A percentile compares a stretch with the other conserved stretches of the same genome.
These are phyloP conservation scores for Populus nigra DNA, from an alignment of 345 rosid species.

Conservation along the genomic window DNA sequence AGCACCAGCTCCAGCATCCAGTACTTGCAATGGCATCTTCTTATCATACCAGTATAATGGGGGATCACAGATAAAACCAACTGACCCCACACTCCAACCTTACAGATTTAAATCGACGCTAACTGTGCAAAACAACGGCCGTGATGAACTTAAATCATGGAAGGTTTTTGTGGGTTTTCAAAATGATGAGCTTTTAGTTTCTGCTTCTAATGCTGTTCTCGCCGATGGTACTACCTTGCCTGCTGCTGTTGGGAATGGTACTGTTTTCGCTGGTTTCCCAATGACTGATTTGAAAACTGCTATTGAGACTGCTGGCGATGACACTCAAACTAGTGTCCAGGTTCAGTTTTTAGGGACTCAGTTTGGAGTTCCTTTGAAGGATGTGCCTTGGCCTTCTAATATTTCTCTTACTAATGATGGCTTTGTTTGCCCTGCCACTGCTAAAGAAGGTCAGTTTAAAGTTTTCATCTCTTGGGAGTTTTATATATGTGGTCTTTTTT, in stretches of 20 bases:
- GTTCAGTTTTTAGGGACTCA: conserved; percentile 79
- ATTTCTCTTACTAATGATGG: conserved; percentile 81
- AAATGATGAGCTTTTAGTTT: conserved; percentile 70
- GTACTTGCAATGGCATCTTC: conserved; percentile 67
- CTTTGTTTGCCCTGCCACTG: conserved; percentile 47
- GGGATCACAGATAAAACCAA: conserved; percentile 63
- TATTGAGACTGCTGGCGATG: conserved; percentile 88
- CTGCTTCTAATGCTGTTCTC: conserved; percentile 71
- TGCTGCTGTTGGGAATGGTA: conserved; percentile 71
- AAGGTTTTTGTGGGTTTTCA: conserved; percentile 62
- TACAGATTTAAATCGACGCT: conserved; percentile 82
- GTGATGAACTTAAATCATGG: conserved; percentile 75
- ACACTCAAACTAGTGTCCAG: conserved; percentile 70
- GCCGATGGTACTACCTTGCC: conserved; percentile 70
- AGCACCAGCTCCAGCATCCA: conserved; percentile 52
- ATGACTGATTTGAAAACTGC: conserved; percentile 77
- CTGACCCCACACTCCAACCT: conserved; percentile 57
- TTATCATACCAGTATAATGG: conserved; percentile 49
- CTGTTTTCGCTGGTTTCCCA: conserved; percentile 74
- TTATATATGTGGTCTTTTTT: neutral
- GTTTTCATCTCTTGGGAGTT: neutral
- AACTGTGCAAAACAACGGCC: conserved; percentile 66
- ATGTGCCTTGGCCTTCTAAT: conserved; percentile 64
- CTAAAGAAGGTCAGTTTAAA: conserved; percentile 46
- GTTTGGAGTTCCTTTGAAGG: conserved; percentile 70